phyloP scores from a whole-genome alignment of 192 early-diverging fungal species.

The Backusella tarrabulga region DNA sequence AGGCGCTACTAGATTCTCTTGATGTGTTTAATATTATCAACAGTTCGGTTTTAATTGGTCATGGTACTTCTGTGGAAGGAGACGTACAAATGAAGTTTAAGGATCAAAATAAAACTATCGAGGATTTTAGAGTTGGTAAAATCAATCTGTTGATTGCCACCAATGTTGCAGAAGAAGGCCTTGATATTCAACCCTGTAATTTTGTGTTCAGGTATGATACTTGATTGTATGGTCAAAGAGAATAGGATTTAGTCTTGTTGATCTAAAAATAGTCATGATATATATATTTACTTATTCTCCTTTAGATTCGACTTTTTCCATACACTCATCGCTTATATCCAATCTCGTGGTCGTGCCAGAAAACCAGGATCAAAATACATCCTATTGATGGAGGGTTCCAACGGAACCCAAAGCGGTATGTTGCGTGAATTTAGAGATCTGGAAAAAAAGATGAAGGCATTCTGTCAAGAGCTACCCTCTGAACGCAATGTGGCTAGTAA shows the following conservation, averaged over 20 bases:
- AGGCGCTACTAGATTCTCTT: conserved; percentile 60
- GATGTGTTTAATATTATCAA: conserved; percentile 47
- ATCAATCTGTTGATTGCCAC: conserved; percentile 88
- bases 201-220: conserved; percentile 67
- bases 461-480: conserved; percentile 50
- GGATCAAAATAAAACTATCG: conserved; percentile 62
- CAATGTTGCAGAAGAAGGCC: conserved; percentile 92
- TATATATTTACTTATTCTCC: neutral
- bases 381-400: conserved; percentile 61
- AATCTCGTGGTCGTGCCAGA: conserved; percentile 87
- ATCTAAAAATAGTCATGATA: neutral
- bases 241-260: too few relatives aligned
- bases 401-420: conserved; percentile 36
- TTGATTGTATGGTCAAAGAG: conserved; percentile 7
- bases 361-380: conserved; percentile 72
- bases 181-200: conserved; percentile 93
- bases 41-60: conserved; percentile 58
- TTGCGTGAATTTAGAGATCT: conserved; percentile 37
- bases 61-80: conserved; percentile 40
- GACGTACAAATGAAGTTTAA: conserved; percentile 49
- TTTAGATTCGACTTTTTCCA: conserved; percentile 77
- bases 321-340: conserved; percentile 78
- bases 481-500: conserved; percentile 34
- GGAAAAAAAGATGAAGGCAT: conserved; percentile 63
- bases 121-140: conserved; percentile 60